A percentile compares a stretch with the other conserved stretches of the same genome.
phyloP scores from a whole-genome alignment of 768 basidiomycete genomes.

The Trichaptum fuscoviolaceum region DNA sequence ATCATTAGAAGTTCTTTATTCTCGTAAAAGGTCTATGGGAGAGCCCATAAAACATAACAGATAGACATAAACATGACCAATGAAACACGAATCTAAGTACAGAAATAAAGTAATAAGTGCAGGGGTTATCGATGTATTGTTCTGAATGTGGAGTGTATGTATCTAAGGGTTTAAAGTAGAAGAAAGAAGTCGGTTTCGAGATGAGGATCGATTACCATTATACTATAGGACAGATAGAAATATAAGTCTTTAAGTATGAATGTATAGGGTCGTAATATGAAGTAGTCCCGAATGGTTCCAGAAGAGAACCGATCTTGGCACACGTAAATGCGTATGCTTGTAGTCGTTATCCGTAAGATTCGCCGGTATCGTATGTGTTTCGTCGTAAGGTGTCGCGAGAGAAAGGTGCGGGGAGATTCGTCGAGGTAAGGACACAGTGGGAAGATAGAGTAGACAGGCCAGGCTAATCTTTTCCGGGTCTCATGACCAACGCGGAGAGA shows the following conservation, averaged over 20 bases:
- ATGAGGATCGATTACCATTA: too few relatives aligned
- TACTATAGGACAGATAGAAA: neutral
- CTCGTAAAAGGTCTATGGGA: neutral
- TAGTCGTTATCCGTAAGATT: neutral
- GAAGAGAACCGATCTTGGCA: neutral
- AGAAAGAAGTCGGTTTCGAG: neutral
- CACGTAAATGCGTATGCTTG: neutral
- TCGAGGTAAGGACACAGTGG: neutral
- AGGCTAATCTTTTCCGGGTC: neutral
- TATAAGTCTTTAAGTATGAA: neutral
- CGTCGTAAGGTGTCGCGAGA: neutral
- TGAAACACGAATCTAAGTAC: neutral
- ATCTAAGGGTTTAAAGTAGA: neutral
- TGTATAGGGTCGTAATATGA: neutral
- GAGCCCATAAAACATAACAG: neutral
- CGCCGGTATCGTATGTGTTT: neutral
- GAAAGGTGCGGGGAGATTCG: neutral
- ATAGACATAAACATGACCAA: neutral
- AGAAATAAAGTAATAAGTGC: neutral
- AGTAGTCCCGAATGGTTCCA: neutral
- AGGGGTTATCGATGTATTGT: neutral
- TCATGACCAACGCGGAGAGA: neutral
- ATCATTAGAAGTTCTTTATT: neutral
- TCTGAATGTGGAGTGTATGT: neutral
- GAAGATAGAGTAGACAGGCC: neutral